These are phyloP conservation scores for Schizosaccharomyces cryophilus DNA, from an alignment of 805 yeast genomes.

Conservation along the genomic window DNA sequence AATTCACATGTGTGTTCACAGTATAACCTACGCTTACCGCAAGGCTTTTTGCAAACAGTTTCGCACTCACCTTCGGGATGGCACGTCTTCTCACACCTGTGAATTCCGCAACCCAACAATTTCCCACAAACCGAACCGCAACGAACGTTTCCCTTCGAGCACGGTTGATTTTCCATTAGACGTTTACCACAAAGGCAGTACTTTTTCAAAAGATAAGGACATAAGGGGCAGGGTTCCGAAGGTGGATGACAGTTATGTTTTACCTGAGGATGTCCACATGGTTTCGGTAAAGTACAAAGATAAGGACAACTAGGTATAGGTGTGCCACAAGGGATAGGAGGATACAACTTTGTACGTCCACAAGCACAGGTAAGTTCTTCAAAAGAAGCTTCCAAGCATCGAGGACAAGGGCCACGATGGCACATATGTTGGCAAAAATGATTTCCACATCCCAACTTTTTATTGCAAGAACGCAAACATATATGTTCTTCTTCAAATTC, in stretches of 20 bases:
- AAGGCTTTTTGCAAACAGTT: conserved; percentile 30
- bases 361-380: conserved; percentile 14
- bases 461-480: conserved; percentile 11
- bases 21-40: conserved; percentile 23
- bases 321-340: conserved; percentile 15
- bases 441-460: conserved; percentile 11
- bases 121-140: conserved; percentile 45
- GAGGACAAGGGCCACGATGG: conserved; percentile 14
- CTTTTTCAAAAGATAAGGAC: conserved; percentile 31
- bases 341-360: conserved; percentile 12
- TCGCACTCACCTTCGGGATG: conserved; percentile 38
- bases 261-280: conserved; percentile 13
- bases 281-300: conserved; percentile 10
- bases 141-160: conserved; percentile 43
- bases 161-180: conserved; percentile 34
- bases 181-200: conserved; percentile 37
- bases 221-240: conserved; percentile 42
- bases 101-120: conserved; percentile 24
- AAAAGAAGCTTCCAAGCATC: conserved; percentile 12
- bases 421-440: conserved; percentile 12
- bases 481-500: conserved; percentile 14
- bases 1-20: conserved; percentile 49
- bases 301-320: conserved; percentile 10
- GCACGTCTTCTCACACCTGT: conserved; percentile 30
- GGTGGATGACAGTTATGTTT: conserved; percentile 58